A percentile compares a stretch with the other conserved stretches of the same genome.
These are phyloP conservation scores for Carex parvula DNA, from an alignment of 176 grass and related monocot species.

Conservation along the genomic window DNA sequence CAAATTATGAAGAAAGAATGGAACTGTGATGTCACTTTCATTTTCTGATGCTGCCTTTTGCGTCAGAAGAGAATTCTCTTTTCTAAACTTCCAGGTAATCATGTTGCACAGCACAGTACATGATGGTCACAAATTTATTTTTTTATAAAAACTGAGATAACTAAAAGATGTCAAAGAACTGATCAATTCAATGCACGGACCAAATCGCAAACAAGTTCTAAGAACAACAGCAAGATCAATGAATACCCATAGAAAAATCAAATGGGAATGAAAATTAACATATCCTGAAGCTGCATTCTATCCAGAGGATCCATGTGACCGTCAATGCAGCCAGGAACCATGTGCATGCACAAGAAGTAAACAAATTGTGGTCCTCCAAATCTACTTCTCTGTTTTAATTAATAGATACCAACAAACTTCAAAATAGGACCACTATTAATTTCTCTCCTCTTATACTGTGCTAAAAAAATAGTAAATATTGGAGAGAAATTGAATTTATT, in stretches of 20 bases:
- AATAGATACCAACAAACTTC: background rate
- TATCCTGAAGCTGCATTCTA: slow-evolving; percentile 17
- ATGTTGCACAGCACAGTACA: background rate
- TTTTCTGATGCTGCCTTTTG: slow-evolving; percentile 7
- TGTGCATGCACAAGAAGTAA: slow-evolving; percentile 23
- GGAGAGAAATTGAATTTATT: too few relatives aligned
- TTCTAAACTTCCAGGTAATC: slow-evolving; percentile 9
- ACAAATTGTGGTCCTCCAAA: slow-evolving; percentile 33
- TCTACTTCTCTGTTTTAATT: slow-evolving; percentile 20
- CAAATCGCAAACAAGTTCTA: background rate
- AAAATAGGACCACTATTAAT: background rate
- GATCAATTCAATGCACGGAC: background rate
- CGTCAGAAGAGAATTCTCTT: slow-evolving; percentile 1
- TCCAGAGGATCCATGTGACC: slow-evolving; percentile 25
- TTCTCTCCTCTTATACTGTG: background rate
- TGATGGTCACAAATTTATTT: background rate
- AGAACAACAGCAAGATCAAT: background rate
- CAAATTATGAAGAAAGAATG: slow-evolving; percentile 4
- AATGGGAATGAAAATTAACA: slow-evolving; percentile 17
- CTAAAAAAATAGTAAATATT: too few relatives aligned
- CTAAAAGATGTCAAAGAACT: slow-evolving; percentile 9
- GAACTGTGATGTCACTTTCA: slow-evolving; percentile 16
- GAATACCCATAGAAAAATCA: slow-evolving; percentile 4
- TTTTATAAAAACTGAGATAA: slow-evolving; percentile 1
- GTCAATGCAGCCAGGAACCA: slow-evolving; percentile 26